Conservation (phyloP, 176 grass and related monocot species). For the Musa itinerans region DNA sequence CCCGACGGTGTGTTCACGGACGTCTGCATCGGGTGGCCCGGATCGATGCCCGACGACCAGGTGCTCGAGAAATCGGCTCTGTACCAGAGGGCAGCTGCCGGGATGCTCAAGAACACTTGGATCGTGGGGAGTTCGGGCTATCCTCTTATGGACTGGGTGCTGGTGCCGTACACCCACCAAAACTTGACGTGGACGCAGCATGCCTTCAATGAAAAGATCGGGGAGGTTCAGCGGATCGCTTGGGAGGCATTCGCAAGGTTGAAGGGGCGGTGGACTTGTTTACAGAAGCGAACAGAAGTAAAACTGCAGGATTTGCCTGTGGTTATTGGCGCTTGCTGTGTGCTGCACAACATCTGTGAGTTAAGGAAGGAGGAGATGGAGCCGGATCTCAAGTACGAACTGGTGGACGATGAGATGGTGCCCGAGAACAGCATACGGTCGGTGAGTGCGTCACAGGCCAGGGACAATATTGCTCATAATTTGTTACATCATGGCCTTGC, state of each 20-base stretch:
- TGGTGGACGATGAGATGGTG: conserved; percentile 68
- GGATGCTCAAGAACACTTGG: conserved; percentile 65
- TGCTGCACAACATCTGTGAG: conserved; percentile 92
- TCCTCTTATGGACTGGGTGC: conserved; percentile 84
- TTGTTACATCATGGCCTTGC: conserved; percentile 70
- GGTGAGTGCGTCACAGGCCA: conserved; percentile 35
- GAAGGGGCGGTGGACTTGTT: conserved; percentile 79
- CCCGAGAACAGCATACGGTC: conserved; percentile 59
- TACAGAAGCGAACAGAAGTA: conserved; percentile 88
- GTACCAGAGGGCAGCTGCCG: conserved; percentile 64
- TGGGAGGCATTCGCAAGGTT: conserved; percentile 57
- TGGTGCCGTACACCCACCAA: conserved; percentile 87
- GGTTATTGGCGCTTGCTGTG: conserved; percentile 85
- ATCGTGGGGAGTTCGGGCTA: conserved; percentile 70
- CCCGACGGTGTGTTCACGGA: conserved; percentile 80
- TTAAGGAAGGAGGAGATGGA: conserved; percentile 52
- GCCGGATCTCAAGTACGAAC: conserved; percentile 34
- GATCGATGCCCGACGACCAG: conserved; percentile 89
- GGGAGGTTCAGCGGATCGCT: conserved; percentile 41
- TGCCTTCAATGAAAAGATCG: conserved; percentile 89
- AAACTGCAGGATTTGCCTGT: conserved; percentile 94
- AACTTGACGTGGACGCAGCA: conserved; percentile 96
- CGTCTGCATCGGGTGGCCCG: conserved; percentile 92
- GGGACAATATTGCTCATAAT: conserved; percentile 90
- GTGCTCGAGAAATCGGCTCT: conserved; percentile 84